phyloP scores from a whole-genome alignment of 768 basidiomycete species.

The Phaeotremella fagi region DNA sequence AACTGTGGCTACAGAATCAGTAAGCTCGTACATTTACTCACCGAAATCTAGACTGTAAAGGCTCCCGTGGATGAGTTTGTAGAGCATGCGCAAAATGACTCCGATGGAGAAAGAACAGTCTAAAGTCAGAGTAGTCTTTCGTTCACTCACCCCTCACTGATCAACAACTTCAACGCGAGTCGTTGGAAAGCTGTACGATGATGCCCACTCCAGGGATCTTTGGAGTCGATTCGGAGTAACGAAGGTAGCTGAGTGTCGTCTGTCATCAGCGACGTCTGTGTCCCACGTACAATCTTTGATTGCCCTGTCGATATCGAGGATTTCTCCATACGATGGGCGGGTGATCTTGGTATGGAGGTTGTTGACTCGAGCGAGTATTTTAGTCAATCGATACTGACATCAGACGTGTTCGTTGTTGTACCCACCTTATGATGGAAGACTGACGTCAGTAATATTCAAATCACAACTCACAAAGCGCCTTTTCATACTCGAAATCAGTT shows the following conservation, averaged over 20 bases:
- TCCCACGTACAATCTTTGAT: not conserved
- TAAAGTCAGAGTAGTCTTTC: not conserved
- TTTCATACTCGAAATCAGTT: not conserved
- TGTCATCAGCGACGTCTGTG: not conserved
- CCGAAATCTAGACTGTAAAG: constrained; percentile 4
- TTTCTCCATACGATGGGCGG: not conserved
- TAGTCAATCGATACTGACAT: constrained; percentile 1
- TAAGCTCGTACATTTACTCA: not conserved
- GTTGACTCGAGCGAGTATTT: constrained; percentile 2
- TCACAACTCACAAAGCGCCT: not conserved
- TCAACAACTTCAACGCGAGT: constrained; percentile 1
- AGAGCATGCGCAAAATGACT: constrained; percentile 4
- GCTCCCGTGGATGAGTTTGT: not conserved
- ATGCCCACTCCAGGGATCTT: not conserved
- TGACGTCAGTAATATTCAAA: not conserved
- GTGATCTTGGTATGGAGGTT: not conserved
- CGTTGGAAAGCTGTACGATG: not conserved
- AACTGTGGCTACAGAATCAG: constrained; percentile 1
- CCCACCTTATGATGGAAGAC: not conserved
- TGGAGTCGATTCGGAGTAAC: not conserved
- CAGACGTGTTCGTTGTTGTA: not conserved
- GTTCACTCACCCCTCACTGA: not conserved
- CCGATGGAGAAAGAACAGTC: constrained; percentile 4
- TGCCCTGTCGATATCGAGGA: not conserved
- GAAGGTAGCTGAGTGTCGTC: not conserved